A percentile compares a stretch with the other conserved stretches of the same genome.
These are phyloP conservation scores for Fremontodendron californicum DNA, from an alignment of 345 rosid genomes.

Conservation along the genomic window DNA sequence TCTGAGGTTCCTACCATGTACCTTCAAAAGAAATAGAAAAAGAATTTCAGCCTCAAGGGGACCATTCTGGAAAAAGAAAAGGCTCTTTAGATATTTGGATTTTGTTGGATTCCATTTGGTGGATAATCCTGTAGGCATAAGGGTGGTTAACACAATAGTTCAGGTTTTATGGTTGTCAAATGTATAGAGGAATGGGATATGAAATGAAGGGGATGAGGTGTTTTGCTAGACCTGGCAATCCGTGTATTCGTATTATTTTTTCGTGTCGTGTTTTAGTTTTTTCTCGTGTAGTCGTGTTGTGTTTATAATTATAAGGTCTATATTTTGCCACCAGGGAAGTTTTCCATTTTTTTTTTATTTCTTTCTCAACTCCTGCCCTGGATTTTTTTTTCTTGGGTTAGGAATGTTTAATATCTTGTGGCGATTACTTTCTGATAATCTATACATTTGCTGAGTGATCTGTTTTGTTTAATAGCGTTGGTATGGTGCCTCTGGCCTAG, in stretches of 20 bases:
- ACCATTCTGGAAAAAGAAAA: not conserved
- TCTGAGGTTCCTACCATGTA: not conserved
- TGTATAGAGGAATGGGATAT: constrained; percentile 31
- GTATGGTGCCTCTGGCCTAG: not conserved
- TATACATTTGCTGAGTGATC: not conserved
- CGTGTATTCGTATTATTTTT: too few species aligned
- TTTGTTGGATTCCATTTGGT: constrained; percentile 1
- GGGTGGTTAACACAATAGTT: constrained; percentile 12
- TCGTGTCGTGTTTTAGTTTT: too few species aligned
- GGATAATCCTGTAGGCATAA: constrained; percentile 5
- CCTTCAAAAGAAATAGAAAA: not conserved
- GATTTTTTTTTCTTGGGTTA: not conserved
- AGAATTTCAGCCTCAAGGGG: not conserved
- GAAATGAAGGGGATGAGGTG: constrained; percentile 18
- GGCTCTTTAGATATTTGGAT: not conserved
- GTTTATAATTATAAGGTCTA: too few species aligned
- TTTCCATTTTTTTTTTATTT: not conserved
- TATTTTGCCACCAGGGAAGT: not conserved
- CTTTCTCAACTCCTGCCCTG: not conserved
- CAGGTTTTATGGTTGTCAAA: constrained; percentile 9
- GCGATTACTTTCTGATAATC: not conserved
- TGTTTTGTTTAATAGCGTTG: not conserved
- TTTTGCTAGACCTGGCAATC: too few species aligned
- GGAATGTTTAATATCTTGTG: not conserved
- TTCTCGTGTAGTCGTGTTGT: too few species aligned